Conservation (phyloP, 768 basidiomycete species). For the Asterophora lycoperdoides region DNA sequence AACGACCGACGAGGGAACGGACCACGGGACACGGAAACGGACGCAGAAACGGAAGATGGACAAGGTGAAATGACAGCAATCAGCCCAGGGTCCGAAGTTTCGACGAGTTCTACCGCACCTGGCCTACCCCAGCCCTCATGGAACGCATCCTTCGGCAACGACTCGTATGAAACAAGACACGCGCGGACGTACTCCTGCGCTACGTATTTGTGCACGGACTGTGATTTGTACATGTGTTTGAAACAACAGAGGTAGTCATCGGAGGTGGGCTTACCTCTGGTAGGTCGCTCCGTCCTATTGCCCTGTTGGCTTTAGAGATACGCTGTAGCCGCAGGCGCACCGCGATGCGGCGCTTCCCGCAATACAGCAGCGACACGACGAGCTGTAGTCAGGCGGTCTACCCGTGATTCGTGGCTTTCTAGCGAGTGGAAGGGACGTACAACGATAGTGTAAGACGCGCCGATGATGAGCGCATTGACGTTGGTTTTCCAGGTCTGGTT, state of each 20-base stretch:
- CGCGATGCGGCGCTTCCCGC: slow-evolving; percentile 63
- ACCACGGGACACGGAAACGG: too few species aligned
- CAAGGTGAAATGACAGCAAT: background rate
- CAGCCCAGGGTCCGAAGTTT: background rate
- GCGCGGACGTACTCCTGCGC: slow-evolving; percentile 72
- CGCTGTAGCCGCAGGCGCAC: slow-evolving; percentile 60
- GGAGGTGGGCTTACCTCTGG: slow-evolving; percentile 55
- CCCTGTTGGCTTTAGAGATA: slow-evolving; percentile 58
- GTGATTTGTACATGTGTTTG: too few species aligned
- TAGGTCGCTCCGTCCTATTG: slow-evolving; percentile 50
- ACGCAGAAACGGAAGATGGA: too few species aligned
- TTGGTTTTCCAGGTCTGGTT: slow-evolving; percentile 53
- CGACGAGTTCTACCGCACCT: slow-evolving; percentile 36
- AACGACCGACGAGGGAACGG: background rate
- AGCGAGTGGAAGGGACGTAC: slow-evolving; percentile 34
- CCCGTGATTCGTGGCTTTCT: background rate
- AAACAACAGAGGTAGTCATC: background rate
- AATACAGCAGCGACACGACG: slow-evolving; percentile 54
- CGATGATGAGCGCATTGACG: slow-evolving; percentile 64
- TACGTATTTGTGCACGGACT: slow-evolving; percentile 67
- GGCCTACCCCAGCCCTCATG: slow-evolving; percentile 78
- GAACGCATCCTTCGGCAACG: slow-evolving; percentile 58
- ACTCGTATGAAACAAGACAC: slow-evolving; percentile 67
- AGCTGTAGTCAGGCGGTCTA: slow-evolving; percentile 35
- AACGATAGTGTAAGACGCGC: slow-evolving; percentile 65